A percentile compares a stretch with the other conserved stretches of the same genome.
phyloP scores from a whole-genome alignment of 257 asterid species.

The Capsicum pubescens region DNA sequence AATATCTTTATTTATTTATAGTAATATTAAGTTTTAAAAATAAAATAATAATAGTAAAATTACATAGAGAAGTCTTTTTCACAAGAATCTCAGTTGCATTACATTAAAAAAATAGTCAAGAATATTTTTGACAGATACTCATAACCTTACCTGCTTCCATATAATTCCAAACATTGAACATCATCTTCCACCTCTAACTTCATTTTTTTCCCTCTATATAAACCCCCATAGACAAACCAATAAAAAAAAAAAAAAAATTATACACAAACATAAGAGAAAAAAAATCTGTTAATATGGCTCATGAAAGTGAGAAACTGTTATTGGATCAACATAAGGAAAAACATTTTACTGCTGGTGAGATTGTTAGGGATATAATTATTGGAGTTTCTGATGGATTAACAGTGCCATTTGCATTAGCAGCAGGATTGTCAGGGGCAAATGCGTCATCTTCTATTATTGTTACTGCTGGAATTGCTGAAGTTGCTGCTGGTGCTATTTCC shows the following conservation, averaged over 20 bases:
- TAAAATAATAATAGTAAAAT: background rate
- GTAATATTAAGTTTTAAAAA: background rate
- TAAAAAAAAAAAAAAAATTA: background rate
- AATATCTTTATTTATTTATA: no score
- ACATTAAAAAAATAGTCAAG: background rate
- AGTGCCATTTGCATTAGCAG: constrained; percentile 96
- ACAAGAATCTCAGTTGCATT: background rate
- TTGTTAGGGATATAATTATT: constrained; percentile 86
- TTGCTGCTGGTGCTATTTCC: constrained; percentile 97
- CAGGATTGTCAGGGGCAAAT: constrained; percentile 93
- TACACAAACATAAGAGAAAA: background rate
- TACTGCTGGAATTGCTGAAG: constrained; percentile 95
- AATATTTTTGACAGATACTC: background rate
- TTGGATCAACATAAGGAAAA: constrained; percentile 69
- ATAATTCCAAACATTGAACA: background rate
- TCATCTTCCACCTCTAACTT: background rate
- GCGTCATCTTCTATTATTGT: constrained; percentile 87
- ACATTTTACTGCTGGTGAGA: constrained; percentile 93
- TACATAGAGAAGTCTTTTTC: background rate
- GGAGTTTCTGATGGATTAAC: constrained; percentile 97
- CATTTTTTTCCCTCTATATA: background rate
- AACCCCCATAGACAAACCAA: background rate
- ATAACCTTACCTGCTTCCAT: constrained; percentile 3
- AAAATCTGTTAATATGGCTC: constrained; percentile 39
- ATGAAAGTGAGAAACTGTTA: constrained; percentile 49